A percentile compares a stretch with the other conserved stretches of the same genome.
Evolutionary conservation across 306 rosid genomes (phyloP).

Genomic region (Ceratonia siliqua): DNA sequence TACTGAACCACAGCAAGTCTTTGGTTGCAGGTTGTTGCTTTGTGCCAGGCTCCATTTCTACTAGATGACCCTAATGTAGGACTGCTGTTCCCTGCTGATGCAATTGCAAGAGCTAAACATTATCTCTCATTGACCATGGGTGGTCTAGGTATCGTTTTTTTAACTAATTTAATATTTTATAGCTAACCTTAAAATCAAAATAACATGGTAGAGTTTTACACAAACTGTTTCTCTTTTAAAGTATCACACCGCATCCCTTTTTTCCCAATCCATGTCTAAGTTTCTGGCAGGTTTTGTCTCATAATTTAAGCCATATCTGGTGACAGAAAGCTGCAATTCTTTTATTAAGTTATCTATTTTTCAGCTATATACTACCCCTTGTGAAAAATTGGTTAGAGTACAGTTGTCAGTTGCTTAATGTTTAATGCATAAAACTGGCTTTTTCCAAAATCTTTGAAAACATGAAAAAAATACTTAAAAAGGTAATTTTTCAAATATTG

Average conservation of each 20-base stretch:
- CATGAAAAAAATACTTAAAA: background rate
- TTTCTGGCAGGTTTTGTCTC: no score
- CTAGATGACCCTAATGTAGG: conserved; percentile 95
- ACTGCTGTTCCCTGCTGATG: conserved; percentile 94
- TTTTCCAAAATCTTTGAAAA: background rate
- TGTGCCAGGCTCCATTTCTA: conserved; percentile 98
- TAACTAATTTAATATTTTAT: conserved; percentile 20
- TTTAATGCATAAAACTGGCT: background rate
- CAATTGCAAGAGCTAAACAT: conserved; percentile 88
- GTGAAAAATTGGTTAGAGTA: background rate
- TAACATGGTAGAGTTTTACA: conserved; percentile 5
- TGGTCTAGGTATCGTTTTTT: conserved; percentile 74
- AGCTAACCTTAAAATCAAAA: background rate
- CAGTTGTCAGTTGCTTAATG: background rate
- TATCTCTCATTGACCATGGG: conserved; percentile 78
- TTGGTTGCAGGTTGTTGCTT: conserved; percentile 79
- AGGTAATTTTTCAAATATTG: background rate
- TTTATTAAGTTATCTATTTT: background rate
- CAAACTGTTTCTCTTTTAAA: conserved; percentile 3
- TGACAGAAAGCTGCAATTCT: background rate
- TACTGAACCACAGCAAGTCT: conserved; percentile 32
- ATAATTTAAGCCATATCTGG: background rate
- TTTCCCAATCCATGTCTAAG: background rate
- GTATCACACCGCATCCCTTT: background rate
- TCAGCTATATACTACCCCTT: background rate